phyloP scores from a whole-genome alignment of 768 basidiomycete species.

The Pleurotus eryngii region DNA sequence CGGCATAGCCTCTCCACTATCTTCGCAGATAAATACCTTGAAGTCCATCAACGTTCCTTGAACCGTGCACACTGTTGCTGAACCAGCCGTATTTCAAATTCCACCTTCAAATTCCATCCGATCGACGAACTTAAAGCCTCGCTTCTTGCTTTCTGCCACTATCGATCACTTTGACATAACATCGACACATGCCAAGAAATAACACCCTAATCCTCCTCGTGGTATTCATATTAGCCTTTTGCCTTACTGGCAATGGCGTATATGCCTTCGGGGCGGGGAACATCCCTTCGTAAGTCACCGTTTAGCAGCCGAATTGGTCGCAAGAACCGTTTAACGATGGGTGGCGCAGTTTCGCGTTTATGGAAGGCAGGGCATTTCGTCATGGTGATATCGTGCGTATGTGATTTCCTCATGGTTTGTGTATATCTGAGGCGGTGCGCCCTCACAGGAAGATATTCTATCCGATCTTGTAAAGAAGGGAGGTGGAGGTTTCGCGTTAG shows the following conservation, averaged over 20 bases:
- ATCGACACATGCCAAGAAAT: constrained; percentile 27
- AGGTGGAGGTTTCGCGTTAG: constrained; percentile 55
- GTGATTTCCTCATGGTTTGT: constrained; percentile 11
- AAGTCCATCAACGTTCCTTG: too few relatives aligned
- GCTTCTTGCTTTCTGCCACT: neutral
- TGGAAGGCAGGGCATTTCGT: constrained; percentile 82
- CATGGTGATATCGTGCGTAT: constrained; percentile 82
- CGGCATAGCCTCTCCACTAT: too few relatives aligned
- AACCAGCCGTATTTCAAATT: too few relatives aligned
- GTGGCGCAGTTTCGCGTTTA: constrained; percentile 64
- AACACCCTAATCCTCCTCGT: constrained; percentile 36
- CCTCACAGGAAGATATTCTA: constrained; percentile 65
- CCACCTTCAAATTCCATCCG: neutral
- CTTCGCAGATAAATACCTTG: too few relatives aligned
- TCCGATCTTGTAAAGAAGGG: constrained; percentile 56
- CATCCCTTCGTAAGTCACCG: constrained; percentile 46
- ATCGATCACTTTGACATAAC: neutral
- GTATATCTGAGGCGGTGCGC: constrained; percentile 10
- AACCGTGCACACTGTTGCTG: too few relatives aligned
- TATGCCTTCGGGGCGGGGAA: constrained; percentile 84
- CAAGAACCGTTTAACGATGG: constrained; percentile 7
- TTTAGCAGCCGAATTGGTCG: neutral
- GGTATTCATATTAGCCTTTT: constrained; percentile 51
- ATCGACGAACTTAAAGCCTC: neutral
- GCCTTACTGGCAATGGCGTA: constrained; percentile 54